A percentile compares a stretch with the other conserved stretches of the same genome.
Evolutionary conservation across 306 rosid species (phyloP).

Genomic region (Ziziphus jujuba): DNA sequence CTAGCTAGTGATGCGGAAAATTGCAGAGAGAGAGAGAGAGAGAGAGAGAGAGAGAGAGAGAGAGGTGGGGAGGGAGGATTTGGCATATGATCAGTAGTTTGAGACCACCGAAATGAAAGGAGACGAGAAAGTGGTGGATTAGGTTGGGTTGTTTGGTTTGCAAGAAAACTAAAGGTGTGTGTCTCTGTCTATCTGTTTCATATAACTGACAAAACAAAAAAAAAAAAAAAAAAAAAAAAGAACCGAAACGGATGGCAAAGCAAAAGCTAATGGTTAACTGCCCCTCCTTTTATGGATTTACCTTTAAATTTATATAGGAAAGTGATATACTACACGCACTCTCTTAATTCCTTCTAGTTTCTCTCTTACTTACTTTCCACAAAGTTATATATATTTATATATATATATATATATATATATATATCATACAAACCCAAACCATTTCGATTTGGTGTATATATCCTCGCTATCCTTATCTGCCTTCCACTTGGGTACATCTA

Average conservation of each 20-base stretch:
- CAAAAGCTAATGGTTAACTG: conserved; percentile 24
- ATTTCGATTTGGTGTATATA: too few relatives aligned
- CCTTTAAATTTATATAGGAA: conserved; percentile 10
- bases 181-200: conserved; percentile 27
- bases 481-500: too few relatives aligned
- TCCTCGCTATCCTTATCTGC: too few relatives aligned
- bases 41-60: conserved; percentile 1
- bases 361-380: background rate
- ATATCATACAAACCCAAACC: too few relatives aligned
- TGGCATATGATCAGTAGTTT: conserved; percentile 8
- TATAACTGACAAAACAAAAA: conserved; percentile 20
- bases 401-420: too few relatives aligned
- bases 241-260: conserved; percentile 25
- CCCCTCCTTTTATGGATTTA: conserved; percentile 36
- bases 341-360: conserved; percentile 1
- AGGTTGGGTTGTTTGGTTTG: conserved; percentile 33
- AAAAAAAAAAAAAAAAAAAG: too few relatives aligned
- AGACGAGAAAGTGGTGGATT: conserved; percentile 36
- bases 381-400: background rate
- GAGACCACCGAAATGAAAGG: conserved; percentile 33
- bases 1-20: background rate
- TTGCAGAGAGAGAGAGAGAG: too few relatives aligned
- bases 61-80: conserved; percentile 6
- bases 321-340: conserved; percentile 12
- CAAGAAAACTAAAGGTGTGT: conserved; percentile 29